These are phyloP conservation scores for Rhodosporidiobolus odoratus DNA, from an alignment of 768 basidiomycete genomes.

Conservation along the genomic window DNA sequence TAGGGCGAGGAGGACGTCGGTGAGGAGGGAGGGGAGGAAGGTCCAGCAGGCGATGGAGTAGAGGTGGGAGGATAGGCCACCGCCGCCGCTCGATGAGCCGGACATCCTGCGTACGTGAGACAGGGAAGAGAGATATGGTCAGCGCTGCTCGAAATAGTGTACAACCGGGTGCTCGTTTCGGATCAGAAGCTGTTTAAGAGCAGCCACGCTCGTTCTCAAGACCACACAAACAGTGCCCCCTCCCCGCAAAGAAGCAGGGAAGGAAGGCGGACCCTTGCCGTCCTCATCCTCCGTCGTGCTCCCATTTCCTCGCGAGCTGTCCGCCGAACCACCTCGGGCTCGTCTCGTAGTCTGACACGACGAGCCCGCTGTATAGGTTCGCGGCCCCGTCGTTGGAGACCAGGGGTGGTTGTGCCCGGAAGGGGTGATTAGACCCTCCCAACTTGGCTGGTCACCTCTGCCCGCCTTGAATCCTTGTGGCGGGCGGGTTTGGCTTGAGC, in stretches of 20 bases:
- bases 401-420: conserved; percentile 29
- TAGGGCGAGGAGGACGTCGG: conserved; percentile 18
- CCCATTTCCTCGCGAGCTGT: background rate
- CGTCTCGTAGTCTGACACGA: too few species aligned
- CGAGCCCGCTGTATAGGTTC: conserved; percentile 13
- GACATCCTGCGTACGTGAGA: background rate
- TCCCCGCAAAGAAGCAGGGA: background rate
- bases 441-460: background rate
- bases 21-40: conserved; percentile 29
- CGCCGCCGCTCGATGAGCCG: background rate
- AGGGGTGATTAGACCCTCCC: background rate
- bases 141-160: background rate
- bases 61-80: conserved; percentile 23
- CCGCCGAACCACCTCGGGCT: conserved; percentile 14
- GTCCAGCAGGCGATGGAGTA: conserved; percentile 31
- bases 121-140: background rate
- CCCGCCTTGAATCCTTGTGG: background rate
- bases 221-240: background rate
- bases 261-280: background rate
- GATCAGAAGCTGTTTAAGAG: conserved; percentile 34
- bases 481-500: background rate
- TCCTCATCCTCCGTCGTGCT: background rate
- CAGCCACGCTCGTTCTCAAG: conserved; percentile 32
- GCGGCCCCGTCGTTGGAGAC: background rate
- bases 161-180: background rate